Conservation (phyloP, 1,284 basidiomycete genomes). For the Moniliophthora roreri region DNA sequence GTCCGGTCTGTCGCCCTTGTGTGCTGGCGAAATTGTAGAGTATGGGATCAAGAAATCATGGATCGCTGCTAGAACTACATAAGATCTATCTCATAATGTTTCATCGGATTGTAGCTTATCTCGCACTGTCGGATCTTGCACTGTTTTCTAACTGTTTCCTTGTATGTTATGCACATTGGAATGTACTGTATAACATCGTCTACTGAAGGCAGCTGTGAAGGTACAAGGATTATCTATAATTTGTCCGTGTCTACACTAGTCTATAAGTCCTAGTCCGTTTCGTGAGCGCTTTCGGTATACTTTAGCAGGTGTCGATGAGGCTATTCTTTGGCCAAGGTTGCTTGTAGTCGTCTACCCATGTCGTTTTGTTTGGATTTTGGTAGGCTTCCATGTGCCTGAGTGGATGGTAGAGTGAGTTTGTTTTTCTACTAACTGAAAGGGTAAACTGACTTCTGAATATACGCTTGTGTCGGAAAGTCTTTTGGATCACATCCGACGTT, state of each 20-base stretch:
- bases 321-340: slow-evolving; percentile 17
- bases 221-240: too few relatives aligned
- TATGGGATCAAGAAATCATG: slow-evolving; percentile 13
- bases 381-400: slow-evolving; percentile 16
- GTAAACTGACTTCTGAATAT: slow-evolving; percentile 15
- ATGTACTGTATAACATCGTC: too few relatives aligned
- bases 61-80: slow-evolving; percentile 1
- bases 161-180: too few relatives aligned
- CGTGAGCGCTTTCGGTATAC: too few relatives aligned
- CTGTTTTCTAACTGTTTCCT: too few relatives aligned
- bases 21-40: slow-evolving; percentile 52
- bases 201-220: too few relatives aligned
- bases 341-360: slow-evolving; percentile 16
- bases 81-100: background rate
- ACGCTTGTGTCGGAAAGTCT: slow-evolving; percentile 16
- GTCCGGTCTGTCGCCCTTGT: slow-evolving; percentile 32
- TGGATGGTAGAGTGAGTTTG: background rate
- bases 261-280: too few relatives aligned
- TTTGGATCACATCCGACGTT: slow-evolving; percentile 18
- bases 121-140: too few relatives aligned
- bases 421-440: background rate
- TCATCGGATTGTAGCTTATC: too few relatives aligned
- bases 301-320: slow-evolving; percentile 15
- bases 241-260: too few relatives aligned
- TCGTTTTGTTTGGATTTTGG: slow-evolving; percentile 19